Percentiles rank a stretch among this genome's conserved stretches.
Evolutionary conservation across 768 basidiomycete species (phyloP).

Genomic region (Leccinum imitatum): DNA sequence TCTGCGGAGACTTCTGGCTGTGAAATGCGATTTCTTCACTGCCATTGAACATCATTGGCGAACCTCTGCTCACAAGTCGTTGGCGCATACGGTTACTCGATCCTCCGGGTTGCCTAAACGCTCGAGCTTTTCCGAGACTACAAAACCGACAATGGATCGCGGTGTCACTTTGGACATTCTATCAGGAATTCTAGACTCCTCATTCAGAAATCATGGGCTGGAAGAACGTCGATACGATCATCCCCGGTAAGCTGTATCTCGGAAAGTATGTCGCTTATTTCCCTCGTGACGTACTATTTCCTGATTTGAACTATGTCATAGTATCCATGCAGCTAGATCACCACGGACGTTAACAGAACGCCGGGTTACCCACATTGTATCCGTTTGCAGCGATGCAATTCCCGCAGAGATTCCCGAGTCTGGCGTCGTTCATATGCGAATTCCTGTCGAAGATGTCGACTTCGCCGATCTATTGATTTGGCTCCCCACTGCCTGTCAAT

Average conservation of each 20-base stretch:
- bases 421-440: slow-evolving; percentile 67
- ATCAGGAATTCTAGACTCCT: slow-evolving; percentile 30
- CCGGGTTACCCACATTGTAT: slow-evolving; percentile 76
- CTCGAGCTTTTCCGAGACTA: slow-evolving; percentile 26
- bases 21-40: slow-evolving; percentile 33
- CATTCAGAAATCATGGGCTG: slow-evolving; percentile 39
- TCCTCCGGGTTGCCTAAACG: slow-evolving; percentile 30
- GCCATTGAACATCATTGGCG: slow-evolving; percentile 25
- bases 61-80: slow-evolving; percentile 21
- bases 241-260: slow-evolving; percentile 64
- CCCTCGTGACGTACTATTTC: slow-evolving; percentile 23
- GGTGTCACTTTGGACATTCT: slow-evolving; percentile 20
- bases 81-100: slow-evolving; percentile 32
- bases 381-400: slow-evolving; percentile 71
- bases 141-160: slow-evolving; percentile 35
- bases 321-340: slow-evolving; percentile 69
- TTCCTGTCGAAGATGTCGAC: slow-evolving; percentile 68
- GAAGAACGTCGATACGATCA: slow-evolving; percentile 68
- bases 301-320: slow-evolving; percentile 50
- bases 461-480: slow-evolving; percentile 68
- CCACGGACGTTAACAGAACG: slow-evolving; percentile 70
- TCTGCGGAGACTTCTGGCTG: slow-evolving; percentile 32
- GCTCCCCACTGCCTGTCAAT: slow-evolving; percentile 62
- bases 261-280: slow-evolving; percentile 60
- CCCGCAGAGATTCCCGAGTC: slow-evolving; percentile 71